Evolutionary conservation across 1,284 basidiomycete species (phyloP).

Genomic region (Singerocomus inundabilis): DNA sequence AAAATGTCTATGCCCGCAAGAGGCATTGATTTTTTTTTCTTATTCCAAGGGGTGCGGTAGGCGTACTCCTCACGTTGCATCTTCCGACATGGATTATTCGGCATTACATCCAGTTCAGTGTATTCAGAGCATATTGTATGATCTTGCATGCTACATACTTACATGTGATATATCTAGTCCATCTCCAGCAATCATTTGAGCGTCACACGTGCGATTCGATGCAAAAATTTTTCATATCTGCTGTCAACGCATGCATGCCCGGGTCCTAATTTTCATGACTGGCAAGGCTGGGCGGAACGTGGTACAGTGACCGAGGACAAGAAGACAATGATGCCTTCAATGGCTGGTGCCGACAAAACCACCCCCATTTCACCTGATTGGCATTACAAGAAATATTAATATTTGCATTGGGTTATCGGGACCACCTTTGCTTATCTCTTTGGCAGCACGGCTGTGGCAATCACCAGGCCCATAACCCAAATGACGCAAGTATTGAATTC

Average conservation of each 20-base stretch:
- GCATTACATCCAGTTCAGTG: slow-evolving; percentile 22
- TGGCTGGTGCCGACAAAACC: neutral
- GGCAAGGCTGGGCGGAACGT: neutral
- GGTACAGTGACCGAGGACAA: neutral
- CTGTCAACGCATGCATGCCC: neutral
- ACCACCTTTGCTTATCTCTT: neutral
- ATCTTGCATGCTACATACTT: slow-evolving; percentile 12
- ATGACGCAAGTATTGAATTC: neutral
- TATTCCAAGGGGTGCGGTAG: slow-evolving; percentile 2
- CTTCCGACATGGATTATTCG: slow-evolving; percentile 8
- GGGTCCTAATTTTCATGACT: neutral
- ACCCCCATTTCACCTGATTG: neutral
- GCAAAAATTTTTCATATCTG: too few relatives aligned
- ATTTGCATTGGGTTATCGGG: neutral
- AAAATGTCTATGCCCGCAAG: slow-evolving; percentile 60
- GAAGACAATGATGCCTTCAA: neutral
- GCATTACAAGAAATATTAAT: too few relatives aligned
- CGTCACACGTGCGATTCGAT: too few relatives aligned
- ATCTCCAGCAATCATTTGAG: neutral
- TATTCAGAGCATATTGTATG: slow-evolving; percentile 22
- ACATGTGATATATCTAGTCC: slow-evolving; percentile 2
- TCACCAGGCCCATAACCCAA: neutral
- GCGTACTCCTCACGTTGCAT: neutral
- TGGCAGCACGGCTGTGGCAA: neutral
- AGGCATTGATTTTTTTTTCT: slow-evolving; percentile 27